phyloP scores from a whole-genome alignment of 1,284 basidiomycete species.

The Leccinum cinnamomeum region DNA sequence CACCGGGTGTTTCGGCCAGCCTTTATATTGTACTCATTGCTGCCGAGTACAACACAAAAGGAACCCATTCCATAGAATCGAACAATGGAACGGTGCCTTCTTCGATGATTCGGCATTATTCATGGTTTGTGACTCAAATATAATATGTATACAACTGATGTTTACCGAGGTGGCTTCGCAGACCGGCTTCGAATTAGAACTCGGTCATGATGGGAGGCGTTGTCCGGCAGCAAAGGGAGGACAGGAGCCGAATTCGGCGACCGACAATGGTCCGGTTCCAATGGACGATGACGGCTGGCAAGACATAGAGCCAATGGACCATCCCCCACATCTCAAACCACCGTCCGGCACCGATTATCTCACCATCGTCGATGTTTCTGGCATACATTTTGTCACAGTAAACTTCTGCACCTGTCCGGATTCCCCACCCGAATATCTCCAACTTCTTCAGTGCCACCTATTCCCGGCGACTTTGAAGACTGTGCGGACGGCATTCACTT shows the following conservation, averaged over 20 bases:
- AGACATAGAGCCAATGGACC: not conserved
- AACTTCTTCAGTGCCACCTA: not conserved
- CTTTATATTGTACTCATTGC: not conserved
- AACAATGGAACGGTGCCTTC: not conserved
- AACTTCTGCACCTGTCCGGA: not conserved
- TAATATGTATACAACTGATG: no score
- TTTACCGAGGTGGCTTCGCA: not conserved
- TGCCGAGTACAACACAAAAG: not conserved
- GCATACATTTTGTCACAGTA: not conserved
- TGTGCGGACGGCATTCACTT: no score
- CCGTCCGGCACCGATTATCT: not conserved
- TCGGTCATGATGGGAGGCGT: not conserved
- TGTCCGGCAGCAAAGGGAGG: not conserved
- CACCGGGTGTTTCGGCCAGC: not conserved
- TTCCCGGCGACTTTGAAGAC: no score
- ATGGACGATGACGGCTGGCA: not conserved
- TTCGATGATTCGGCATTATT: not conserved
- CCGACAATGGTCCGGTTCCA: not conserved
- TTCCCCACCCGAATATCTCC: slow-evolving; percentile 12
- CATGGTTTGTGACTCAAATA: not conserved
- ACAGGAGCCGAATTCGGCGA: not conserved
- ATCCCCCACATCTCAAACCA: not conserved
- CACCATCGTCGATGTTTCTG: not conserved
- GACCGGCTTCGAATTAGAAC: not conserved
- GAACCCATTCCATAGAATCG: not conserved